These are phyloP conservation scores for Pestalotiopsis fici DNA, from an alignment of 2,329 filamentous ascomycete genomes.

Conservation along the genomic window DNA sequence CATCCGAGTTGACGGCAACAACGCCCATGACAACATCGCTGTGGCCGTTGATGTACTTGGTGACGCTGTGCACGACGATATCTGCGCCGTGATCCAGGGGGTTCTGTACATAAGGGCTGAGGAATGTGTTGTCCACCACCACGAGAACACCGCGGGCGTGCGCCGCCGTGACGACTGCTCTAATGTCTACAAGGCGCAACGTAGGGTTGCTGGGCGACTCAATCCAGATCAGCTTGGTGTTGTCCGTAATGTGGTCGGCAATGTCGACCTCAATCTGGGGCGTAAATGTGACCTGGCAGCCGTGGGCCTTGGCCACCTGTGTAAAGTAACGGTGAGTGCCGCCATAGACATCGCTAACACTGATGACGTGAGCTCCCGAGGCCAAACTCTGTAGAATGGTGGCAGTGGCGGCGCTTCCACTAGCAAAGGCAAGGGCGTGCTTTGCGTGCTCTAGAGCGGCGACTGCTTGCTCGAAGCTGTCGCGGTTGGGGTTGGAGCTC, in stretches of 20 bases:
- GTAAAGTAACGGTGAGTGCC: conserved; percentile 99
- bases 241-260: conserved; percentile 76
- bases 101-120: conserved; percentile 95
- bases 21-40: conserved; percentile 97
- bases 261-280: conserved; percentile 90
- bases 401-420: conserved; percentile 90
- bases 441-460: conserved; percentile 91
- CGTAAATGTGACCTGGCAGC: conserved; percentile 92
- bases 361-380: conserved; percentile 89
- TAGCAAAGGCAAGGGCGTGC: conserved; percentile 91
- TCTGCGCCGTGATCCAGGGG: conserved; percentile 93
- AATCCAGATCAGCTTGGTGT: conserved; percentile 97
- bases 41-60: conserved; percentile 99
- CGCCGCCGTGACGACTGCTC: conserved; percentile 78
- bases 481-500: conserved; percentile 90
- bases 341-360: conserved; percentile 95
- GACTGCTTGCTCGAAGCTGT: conserved; percentile 90
- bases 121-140: conserved; percentile 99
- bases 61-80: conserved; percentile 95
- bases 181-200: conserved; percentile 88
- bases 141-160: conserved; percentile 89
- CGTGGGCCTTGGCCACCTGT: conserved; percentile 91
- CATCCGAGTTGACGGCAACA: conserved; percentile 88
- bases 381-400: conserved; percentile 91
- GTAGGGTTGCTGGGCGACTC: conserved; percentile 95